A percentile compares a stretch with the other conserved stretches of the same genome.
These are phyloP conservation scores for Nitzschia palea DNA, from an alignment of 108 stramenopile species.

Conservation along the genomic window DNA sequence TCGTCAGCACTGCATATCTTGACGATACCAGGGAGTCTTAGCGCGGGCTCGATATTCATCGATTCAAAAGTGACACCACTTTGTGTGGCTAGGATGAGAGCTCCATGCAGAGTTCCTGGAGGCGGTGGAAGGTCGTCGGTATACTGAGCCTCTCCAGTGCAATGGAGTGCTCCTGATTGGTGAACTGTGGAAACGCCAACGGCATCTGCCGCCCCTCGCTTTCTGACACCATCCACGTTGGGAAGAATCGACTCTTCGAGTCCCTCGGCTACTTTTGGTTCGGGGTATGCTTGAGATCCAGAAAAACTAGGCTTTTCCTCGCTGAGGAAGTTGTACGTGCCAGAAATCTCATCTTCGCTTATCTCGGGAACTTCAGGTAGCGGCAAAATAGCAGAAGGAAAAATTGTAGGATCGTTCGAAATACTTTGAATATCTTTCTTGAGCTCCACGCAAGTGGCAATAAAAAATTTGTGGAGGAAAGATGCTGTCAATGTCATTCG, in stretches of 20 bases:
- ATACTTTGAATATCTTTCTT: slow-evolving; percentile 46
- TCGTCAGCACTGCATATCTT: slow-evolving; percentile 70
- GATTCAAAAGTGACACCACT: slow-evolving; percentile 65
- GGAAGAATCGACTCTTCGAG: slow-evolving; percentile 58
- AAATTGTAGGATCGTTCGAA: slow-evolving; percentile 12
- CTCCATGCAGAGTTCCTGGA: slow-evolving; percentile 72
- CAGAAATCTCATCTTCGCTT: slow-evolving; percentile 51
- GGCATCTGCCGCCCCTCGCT: slow-evolving; percentile 29
- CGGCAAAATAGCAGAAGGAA: slow-evolving; percentile 23
- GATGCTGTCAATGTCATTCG: slow-evolving; percentile 84
- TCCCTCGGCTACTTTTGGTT: slow-evolving; percentile 65
- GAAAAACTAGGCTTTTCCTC: slow-evolving; percentile 70
- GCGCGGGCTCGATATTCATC: slow-evolving; percentile 65
- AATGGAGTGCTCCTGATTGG: slow-evolving; percentile 85
- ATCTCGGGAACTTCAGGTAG: slow-evolving; percentile 51
- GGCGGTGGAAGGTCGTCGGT: slow-evolving; percentile 90
- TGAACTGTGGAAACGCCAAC: slow-evolving; percentile 83
- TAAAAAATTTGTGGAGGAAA: slow-evolving; percentile 88
- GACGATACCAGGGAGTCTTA: slow-evolving; percentile 78
- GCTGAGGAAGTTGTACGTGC: slow-evolving; percentile 64
- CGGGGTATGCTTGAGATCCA: slow-evolving; percentile 82
- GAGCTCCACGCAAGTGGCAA: slow-evolving; percentile 58
- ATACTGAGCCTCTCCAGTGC: slow-evolving; percentile 92
- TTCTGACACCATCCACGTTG: slow-evolving; percentile 19
- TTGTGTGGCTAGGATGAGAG: slow-evolving; percentile 70